Conservation (phyloP, 345 rosid species). For the Brassica carinata region DNA sequence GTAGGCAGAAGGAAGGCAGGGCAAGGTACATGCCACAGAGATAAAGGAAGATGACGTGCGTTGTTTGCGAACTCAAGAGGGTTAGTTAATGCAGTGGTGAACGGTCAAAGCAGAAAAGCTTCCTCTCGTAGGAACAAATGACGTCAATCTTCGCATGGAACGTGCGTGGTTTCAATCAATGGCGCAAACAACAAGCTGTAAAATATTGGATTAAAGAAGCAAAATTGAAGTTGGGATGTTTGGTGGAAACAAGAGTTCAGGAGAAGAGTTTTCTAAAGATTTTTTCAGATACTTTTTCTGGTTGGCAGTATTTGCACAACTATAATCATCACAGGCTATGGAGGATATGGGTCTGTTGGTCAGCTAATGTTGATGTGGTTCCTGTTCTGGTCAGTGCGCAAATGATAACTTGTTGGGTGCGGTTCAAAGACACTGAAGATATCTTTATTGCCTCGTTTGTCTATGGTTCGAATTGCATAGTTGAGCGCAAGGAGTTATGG, state of each 20-base stretch:
- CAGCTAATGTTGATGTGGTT: too few relatives aligned
- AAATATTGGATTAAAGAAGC: not conserved
- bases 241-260: not conserved
- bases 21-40: too few relatives aligned
- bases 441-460: not conserved
- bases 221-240: not conserved
- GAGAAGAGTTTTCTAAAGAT: not conserved
- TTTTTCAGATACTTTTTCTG: not conserved
- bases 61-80: too few relatives aligned
- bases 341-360: too few relatives aligned
- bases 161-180: not conserved
- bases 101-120: not conserved
- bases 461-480: not conserved
- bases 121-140: not conserved
- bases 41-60: too few relatives aligned
- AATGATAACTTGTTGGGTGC: not conserved
- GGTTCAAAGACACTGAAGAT: not conserved
- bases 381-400: not conserved
- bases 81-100: too few relatives aligned
- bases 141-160: not conserved
- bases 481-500: not conserved
- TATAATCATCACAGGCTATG: too few relatives aligned
- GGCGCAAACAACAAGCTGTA: not conserved
- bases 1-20: too few relatives aligned
- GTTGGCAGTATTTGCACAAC: not conserved